These are phyloP conservation scores for Platanus orientalis DNA, from an alignment of 164 flowering plant genomes.

Conservation along the genomic window DNA sequence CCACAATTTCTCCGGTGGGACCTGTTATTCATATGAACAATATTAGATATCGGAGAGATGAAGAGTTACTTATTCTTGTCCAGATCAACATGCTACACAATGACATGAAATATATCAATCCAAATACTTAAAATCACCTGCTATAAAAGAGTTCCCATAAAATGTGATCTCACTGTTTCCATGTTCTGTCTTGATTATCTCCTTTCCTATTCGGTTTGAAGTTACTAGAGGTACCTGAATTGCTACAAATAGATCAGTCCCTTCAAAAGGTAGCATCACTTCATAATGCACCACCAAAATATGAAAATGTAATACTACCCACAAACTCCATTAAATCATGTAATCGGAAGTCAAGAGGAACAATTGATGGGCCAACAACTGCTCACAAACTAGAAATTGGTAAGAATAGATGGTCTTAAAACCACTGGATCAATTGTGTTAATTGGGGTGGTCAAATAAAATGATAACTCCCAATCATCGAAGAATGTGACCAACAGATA, in stretches of 20 bases:
- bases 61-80: too few relatives aligned
- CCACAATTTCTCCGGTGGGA: slow-evolving; percentile 88
- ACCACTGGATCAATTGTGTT: slow-evolving; percentile 1
- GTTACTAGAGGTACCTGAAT: slow-evolving; percentile 87
- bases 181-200: slow-evolving; percentile 81
- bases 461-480: background rate
- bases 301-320: too few relatives aligned
- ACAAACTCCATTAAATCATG: too few relatives aligned
- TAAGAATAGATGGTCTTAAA: background rate
- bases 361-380: background rate
- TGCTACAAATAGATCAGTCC: background rate
- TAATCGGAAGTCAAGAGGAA: background rate
- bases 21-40: slow-evolving; percentile 43
- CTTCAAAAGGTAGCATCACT: background rate
- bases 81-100: background rate
- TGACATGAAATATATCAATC: background rate
- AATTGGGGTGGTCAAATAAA: background rate
- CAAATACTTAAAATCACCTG: slow-evolving; percentile 42
- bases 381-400: too few relatives aligned
- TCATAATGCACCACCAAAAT: background rate
- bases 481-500: too few relatives aligned
- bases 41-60: background rate
- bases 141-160: slow-evolving; percentile 93
- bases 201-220: slow-evolving; percentile 93
- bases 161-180: slow-evolving; percentile 83